Evolutionary conservation across 805 yeast genomes (phyloP).

Genomic region (Saturnispora kantuleensis): DNA sequence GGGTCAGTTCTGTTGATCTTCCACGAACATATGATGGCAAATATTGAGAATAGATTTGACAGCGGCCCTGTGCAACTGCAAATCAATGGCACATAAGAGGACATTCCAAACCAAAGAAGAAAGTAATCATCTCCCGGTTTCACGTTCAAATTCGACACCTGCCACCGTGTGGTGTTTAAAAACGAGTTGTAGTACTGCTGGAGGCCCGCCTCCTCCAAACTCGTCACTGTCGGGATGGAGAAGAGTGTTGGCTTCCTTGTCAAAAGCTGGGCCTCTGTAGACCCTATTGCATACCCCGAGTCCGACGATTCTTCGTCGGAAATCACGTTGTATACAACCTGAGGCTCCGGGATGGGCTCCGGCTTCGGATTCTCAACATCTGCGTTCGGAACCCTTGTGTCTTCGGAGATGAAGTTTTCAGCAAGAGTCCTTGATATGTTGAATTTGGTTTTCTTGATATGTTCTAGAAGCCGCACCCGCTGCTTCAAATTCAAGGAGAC

Average conservation of each 20-base stretch:
- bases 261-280: not conserved
- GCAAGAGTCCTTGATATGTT: slow-evolving; percentile 1
- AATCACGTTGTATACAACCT: not conserved
- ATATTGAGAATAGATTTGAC: slow-evolving; percentile 62
- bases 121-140: slow-evolving; percentile 27
- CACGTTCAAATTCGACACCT: slow-evolving; percentile 21
- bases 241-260: not conserved
- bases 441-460: slow-evolving; percentile 4
- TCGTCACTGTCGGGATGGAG: slow-evolving; percentile 7
- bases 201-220: slow-evolving; percentile 12
- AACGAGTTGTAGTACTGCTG: slow-evolving; percentile 19
- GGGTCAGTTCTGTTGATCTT: slow-evolving; percentile 11
- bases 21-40: slow-evolving; percentile 69
- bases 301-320: not conserved
- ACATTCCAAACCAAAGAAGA: slow-evolving; percentile 49
- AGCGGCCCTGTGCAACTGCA: slow-evolving; percentile 76
- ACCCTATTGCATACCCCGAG: not conserved
- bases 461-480: slow-evolving; percentile 5
- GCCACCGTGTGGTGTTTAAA: slow-evolving; percentile 23
- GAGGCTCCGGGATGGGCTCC: not conserved
- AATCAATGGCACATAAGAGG: slow-evolving; percentile 63
- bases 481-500: not conserved
- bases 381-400: not conserved
- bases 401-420: slow-evolving; percentile 6
- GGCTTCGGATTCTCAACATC: slow-evolving; percentile 1